Evolutionary conservation across 2,329 filamentous ascomycete species (phyloP), one percentile per base, ranked within the genome.

Genomic region (Xylaria sp.): DNA sequence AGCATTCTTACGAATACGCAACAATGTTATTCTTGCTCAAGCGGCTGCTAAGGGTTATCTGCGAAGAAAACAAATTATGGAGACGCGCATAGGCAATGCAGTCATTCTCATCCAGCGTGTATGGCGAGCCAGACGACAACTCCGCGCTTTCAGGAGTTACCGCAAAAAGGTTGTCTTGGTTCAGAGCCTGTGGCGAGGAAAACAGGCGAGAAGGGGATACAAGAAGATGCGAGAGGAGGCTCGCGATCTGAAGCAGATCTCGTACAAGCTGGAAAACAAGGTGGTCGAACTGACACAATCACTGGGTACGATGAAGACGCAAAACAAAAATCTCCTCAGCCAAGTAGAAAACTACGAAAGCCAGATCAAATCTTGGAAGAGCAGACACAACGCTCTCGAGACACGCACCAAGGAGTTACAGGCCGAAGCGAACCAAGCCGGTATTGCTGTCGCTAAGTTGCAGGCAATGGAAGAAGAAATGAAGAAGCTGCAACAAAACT

Each of bases 201-300:
- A 89, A 81, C 79, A 82, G 72, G 95, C 96, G 64, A 90, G 96
- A 73, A 89, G 87, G 74, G 90, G 89, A 58, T 99, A 99, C 86
- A 98, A 97, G 89, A 90, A 86, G 75, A 84, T 97, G 70, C 93
- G 96, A 74, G 94, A 98, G 82, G 96, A 99, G 82, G 96, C 96
- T 73, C 92, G 96, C 78, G 97, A 99, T 84, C 89, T 99, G 80
- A 98, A 98, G 86, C 95, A 98, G 82, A 99, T 99, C 75, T 98
- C 96, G 2, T 99, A 99, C 86, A 98, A 97, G 86, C 86, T 99
- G 76, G 96, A 99, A 82, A 98, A 99, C 88, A 99, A 99, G 89
- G 96, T 99, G 71, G 94, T 99, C 71, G 96, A 99, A 84, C 88
- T 99, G 77, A 99, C 96, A 1, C 96, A 99, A 81, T 93, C 92